These are phyloP conservation scores for Aureobasidium sp. DNA, from an alignment of 2,329 filamentous ascomycete species.

Conservation along the genomic window DNA sequence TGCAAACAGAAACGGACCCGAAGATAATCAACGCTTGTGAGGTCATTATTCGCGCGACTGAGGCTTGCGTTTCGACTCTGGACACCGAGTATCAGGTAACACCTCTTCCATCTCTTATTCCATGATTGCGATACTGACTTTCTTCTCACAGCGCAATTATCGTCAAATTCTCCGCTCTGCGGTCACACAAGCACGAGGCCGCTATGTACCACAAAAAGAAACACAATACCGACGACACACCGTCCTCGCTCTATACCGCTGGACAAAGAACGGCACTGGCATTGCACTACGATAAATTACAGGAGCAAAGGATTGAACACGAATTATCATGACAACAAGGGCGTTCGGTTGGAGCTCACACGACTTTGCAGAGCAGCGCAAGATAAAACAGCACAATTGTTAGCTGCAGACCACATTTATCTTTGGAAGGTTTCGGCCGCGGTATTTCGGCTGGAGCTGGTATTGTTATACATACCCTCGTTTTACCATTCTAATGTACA, in stretches of 20 bases:
- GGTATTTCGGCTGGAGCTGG: not conserved
- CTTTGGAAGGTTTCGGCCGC: not conserved
- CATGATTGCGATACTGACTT: not conserved
- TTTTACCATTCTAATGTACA: not conserved
- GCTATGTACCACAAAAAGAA: slow-evolving; percentile 12
- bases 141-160: not conserved
- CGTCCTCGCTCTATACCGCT: slow-evolving; percentile 9
- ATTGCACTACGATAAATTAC: slow-evolving; percentile 3
- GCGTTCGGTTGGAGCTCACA: not conserved
- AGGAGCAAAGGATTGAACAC: not conserved
- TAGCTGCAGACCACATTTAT: not conserved
- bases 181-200: slow-evolving; percentile 10
- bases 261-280: slow-evolving; percentile 10
- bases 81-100: slow-evolving; percentile 11
- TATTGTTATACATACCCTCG: not conserved
- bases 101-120: not conserved
- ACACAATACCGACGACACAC: slow-evolving; percentile 11
- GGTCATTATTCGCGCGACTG: slow-evolving; percentile 11
- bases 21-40: slow-evolving; percentile 12
- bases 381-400: not conserved
- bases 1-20: slow-evolving; percentile 11
- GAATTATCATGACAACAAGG: not conserved
- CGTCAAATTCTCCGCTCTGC: slow-evolving; percentile 9
- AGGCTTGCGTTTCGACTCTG: slow-evolving; percentile 10
- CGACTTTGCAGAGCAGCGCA: not conserved